Evolutionary conservation across 805 yeast species (phyloP), one percentile per base, ranked within the genome.

Genomic region (Myxozyma neotropica): DNA sequence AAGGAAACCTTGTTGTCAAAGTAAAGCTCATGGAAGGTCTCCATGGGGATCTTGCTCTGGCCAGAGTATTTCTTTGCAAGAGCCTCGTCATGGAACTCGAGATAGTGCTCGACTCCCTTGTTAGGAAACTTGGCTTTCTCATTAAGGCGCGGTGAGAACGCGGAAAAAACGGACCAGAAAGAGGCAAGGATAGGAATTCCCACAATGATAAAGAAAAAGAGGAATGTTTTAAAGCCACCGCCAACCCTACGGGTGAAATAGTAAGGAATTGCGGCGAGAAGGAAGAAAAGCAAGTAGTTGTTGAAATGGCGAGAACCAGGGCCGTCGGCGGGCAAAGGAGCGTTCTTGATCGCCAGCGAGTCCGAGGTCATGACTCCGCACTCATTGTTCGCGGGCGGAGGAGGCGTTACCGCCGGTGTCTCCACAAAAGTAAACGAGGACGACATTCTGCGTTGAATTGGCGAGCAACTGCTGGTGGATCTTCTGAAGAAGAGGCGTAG

Each of bases 241-340:
- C 92, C 89, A 27, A 89, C 63, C 72, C 84, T 85, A 63, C 83
- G 78, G 54, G 86, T 79, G 60, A 87, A 69, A 71, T 81, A 85
- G 67, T 69, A 81, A 12, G 97, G 96, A 53, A 87, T 73, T 29
- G 81, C 78, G 5, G 79, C 68, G 61, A 87, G 68, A 31, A 85
- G 70, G 1, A 78, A 77, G 21, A 80, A 55, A 59, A 90, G 70
- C 12, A 82, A 70, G 66, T 69, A 69, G 75, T 91, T 90, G 74
- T 82, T 81, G 76, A 91, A 90, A 68, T 85, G 83, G 71, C 82
- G 84, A 33, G 91, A 79, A 26, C 95, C 91, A 4, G 96, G 89
- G 43, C 96, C 97, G 72, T 90, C 97, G 4, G 96, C 96, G 27
- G 96, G 92, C 63, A 89, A 78, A 10, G 91, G 91, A 1, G 93